Evolutionary conservation across 805 yeast species (phyloP), one percentile per base, ranked within the genome.

Genomic region (Monosporozyma servazzii): DNA sequence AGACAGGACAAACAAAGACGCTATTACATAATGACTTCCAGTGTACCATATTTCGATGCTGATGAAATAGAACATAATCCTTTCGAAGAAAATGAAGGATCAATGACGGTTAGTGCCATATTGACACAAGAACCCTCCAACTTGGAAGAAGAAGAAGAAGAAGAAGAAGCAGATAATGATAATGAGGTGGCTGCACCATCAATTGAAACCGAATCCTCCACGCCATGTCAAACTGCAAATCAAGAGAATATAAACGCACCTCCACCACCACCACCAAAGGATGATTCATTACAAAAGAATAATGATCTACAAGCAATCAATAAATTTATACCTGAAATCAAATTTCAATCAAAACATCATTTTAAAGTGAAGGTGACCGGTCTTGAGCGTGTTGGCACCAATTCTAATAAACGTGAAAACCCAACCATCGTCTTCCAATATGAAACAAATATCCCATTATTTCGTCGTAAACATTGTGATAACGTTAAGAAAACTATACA

Each of bases 351-450:
- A 15, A 51, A 70, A 47, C 69, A 70, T 59, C 71, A 69, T 51
- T 67, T 91, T 42, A 60, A 61, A 1, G 73, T 87, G 31, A 78
- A 75, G 49, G 82, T 91, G 3, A 76, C 77, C 2, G 85, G 78
- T 13, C 71, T 93, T 47, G 97, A 90, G 66, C 77, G 82, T 58
- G 77, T 76, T 51, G 83, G 81, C 0, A 69, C 70, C 5, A 48
- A 62, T 3, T 62, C 68, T 7, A 78, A 79, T 52, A 84, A 81
- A 63, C 77, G 76, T 48, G 88, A 84, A 52, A 88, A 88, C 59
- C 96, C 96, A 4, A 82, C 86, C 8, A 71, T 91, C 51, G 76
- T 82, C 55, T 82, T 91, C 56, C 88, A 86, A 59, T 79, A 81
- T 18, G 70, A 64, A 25, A 79, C 85, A 10, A 87, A 86, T 43